phyloP scores from a whole-genome alignment of 768 basidiomycete genomes.

The Boletus rubescentipes region DNA sequence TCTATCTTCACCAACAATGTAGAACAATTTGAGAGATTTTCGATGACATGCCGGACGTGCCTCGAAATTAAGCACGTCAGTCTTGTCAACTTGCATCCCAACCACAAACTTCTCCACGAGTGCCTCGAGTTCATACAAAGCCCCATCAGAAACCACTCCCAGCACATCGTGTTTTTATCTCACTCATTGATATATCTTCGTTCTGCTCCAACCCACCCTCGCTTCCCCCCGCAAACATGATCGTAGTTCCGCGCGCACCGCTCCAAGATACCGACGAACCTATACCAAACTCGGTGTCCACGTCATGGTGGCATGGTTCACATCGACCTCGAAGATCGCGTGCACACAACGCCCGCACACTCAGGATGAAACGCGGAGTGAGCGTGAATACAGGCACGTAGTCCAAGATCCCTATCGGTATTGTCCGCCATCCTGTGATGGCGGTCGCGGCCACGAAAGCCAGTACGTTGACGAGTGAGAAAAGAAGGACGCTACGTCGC shows the following conservation, averaged over 20 bases:
- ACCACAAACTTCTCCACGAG: too few species aligned
- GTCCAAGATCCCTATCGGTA: background rate
- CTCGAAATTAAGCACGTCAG: too few species aligned
- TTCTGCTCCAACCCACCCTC: background rate
- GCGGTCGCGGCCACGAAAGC: background rate
- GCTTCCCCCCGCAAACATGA: background rate
- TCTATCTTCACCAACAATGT: too few species aligned
- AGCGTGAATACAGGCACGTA: slow-evolving; percentile 8
- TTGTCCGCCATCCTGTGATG: background rate
- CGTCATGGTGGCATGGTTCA: too few species aligned
- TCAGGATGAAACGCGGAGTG: slow-evolving; percentile 7
- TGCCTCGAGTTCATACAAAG: too few species aligned
- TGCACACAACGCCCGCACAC: slow-evolving; percentile 3
- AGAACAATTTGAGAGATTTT: too few species aligned
- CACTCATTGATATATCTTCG: background rate
- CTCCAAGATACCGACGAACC: background rate
- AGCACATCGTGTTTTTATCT: background rate
- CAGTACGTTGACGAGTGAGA: background rate
- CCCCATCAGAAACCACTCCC: background rate
- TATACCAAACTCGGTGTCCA: slow-evolving; percentile 1
- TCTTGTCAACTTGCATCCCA: too few species aligned
- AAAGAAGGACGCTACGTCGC: background rate
- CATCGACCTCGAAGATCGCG: background rate
- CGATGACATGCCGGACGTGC: too few species aligned
- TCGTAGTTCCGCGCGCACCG: background rate